phyloP scores from a whole-genome alignment of 2,329 filamentous ascomycete species.

The Bipolaris oryzae region DNA sequence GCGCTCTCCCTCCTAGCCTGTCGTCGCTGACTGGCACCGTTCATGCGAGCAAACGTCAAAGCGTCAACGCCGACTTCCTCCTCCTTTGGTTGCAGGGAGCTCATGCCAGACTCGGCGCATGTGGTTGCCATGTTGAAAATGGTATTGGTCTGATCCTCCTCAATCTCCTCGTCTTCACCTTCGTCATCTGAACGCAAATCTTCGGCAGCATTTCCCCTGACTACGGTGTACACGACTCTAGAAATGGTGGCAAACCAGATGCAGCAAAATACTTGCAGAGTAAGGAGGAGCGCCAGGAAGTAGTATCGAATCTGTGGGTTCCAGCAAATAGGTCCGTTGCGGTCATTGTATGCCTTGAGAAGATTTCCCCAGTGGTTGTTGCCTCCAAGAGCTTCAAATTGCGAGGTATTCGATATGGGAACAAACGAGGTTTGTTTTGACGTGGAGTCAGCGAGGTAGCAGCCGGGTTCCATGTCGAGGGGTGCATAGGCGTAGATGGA shows the following conservation, averaged over 20 bases:
- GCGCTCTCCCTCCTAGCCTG: constrained; percentile 60
- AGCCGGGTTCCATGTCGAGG: constrained; percentile 67
- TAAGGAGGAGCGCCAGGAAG: constrained; percentile 78
- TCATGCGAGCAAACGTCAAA: constrained; percentile 64
- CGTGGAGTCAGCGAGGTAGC: constrained; percentile 67
- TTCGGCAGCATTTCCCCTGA: constrained; percentile 78
- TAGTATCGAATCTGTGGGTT: constrained; percentile 73
- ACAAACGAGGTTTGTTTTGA: constrained; percentile 44
- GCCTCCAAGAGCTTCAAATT: constrained; percentile 49
- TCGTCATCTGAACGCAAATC: constrained; percentile 89
- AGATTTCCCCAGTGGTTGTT: constrained; percentile 62
- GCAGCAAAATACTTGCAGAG: constrained; percentile 79
- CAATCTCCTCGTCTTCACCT: constrained; percentile 67
- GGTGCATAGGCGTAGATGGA: constrained; percentile 75
- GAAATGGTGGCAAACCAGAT: constrained; percentile 92
- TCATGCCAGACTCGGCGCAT: constrained; percentile 39
- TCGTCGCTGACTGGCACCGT: constrained; percentile 54
- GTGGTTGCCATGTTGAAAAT: constrained; percentile 36
- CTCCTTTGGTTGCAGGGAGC: constrained; percentile 59
- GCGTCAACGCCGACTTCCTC: constrained; percentile 77
- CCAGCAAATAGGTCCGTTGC: constrained; percentile 79
- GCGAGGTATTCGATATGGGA: constrained; percentile 59
- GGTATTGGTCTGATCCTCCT: constrained; percentile 25
- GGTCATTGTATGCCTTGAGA: constrained; percentile 73
- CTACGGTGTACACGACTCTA: constrained; percentile 78